Evolutionary conservation across 2,329 filamentous ascomycete species (phyloP), one percentile per base, ranked within the genome.

Genomic region (Fusarium verticillioides): DNA sequence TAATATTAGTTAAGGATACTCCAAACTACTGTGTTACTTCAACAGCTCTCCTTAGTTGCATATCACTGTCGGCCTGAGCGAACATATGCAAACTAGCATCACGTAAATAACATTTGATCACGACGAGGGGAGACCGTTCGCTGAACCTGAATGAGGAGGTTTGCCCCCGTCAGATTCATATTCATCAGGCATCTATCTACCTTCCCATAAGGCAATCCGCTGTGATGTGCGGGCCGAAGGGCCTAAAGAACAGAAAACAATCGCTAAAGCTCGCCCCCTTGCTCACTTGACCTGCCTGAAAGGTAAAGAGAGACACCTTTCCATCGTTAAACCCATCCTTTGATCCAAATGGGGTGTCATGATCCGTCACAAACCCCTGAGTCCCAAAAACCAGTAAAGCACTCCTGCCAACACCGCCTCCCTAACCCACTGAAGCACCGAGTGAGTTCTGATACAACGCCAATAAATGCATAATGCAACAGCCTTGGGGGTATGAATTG

Each of bases 401-500:
- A 73, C 73, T 54, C 74, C 75, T 61, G 65, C 68, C 70, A 78
- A 77, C 76, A 76, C 76, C 53, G 58, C 56, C 52, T 66, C 60
- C 56, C 46, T 53, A 69, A 68, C 69, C 76, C 65, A 70, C 60
- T 74, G 75, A 71, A 75, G 67, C 66, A 64, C 72, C 52, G 61
- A 75, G 70, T 70, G 63, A 74, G 69, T 71, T 60, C 74, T 77
- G 66, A 75, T 78, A 62, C 70, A 76, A 78, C 78, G 78, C 78
- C 78, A 67, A 60, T 76, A 73, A 77, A 79, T 79, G 77, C 75
- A 78, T 78, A 65, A 77, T 75, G 76, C 69, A 61, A 60, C 67
- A 75, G 64, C 69, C 69, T 63, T 53, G 61, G 64, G 71, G 73
- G 72, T 77, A 74, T 72, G 60, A 70, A 72, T 68, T 64, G 69